These are phyloP conservation scores for Plectosphaerella cucumerina DNA, from an alignment of 2,329 filamentous ascomycete species.

Conservation along the genomic window DNA sequence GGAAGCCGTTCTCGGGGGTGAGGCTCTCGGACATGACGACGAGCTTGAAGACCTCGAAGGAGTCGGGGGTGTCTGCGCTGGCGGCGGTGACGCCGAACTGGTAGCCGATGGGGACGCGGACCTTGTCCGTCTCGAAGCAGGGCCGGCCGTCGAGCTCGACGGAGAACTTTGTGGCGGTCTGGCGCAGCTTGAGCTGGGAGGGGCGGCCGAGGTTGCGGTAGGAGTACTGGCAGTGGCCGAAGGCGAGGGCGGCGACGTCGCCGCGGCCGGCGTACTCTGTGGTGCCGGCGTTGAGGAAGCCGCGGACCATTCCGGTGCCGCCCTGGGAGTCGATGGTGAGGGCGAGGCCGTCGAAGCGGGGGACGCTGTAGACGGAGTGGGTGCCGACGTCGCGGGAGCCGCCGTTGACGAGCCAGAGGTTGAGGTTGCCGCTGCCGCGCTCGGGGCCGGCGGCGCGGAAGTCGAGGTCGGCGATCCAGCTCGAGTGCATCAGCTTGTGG, in stretches of 20 bases:
- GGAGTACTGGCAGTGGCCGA: constrained; percentile 85
- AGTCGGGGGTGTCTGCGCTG: constrained; percentile 87
- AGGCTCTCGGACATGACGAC: constrained; percentile 59
- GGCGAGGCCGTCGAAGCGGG: constrained; percentile 84
- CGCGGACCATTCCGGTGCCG: constrained; percentile 75
- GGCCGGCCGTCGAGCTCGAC: constrained; percentile 75
- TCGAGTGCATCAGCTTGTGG: constrained; percentile 51
- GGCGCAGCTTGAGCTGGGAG: constrained; percentile 70
- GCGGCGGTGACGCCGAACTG: constrained; percentile 83
- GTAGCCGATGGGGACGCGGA: constrained; percentile 76
- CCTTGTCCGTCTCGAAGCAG: constrained; percentile 81
- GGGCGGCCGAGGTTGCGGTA: constrained; percentile 91
- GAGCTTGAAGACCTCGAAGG: constrained; percentile 89
- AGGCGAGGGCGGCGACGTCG: constrained; percentile 79
- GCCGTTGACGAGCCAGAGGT: constrained; percentile 83
- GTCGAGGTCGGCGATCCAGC: constrained; percentile 80
- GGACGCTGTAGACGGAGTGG: constrained; percentile 78
- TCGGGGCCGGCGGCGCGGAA: constrained; percentile 87
- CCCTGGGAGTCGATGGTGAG: constrained; percentile 83
- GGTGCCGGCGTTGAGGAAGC: constrained; percentile 88
- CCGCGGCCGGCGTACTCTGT: constrained; percentile 73
- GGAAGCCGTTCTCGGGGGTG: constrained; percentile 23
- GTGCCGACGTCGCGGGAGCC: constrained; percentile 62
- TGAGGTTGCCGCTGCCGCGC: constrained; percentile 80
- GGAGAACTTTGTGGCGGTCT: constrained; percentile 60